These are phyloP conservation scores for Chaetomium sp. DNA, from an alignment of 2,329 filamentous ascomycete species.

Conservation along the genomic window DNA sequence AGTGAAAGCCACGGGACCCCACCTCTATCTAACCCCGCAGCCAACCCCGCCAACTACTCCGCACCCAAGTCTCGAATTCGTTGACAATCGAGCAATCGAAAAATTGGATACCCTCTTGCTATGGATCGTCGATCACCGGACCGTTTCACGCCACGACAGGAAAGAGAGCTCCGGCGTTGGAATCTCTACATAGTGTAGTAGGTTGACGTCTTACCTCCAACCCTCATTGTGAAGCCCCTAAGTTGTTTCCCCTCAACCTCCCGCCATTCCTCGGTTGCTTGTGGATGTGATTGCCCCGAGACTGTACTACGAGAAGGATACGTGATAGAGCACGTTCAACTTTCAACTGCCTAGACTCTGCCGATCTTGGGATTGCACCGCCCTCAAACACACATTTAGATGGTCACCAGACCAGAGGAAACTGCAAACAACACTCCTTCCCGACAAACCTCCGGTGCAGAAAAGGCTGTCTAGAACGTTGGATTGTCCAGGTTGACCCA, in stretches of 20 bases:
- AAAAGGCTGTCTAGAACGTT: neutral
- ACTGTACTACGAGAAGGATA: neutral
- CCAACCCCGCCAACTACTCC: slow-evolving; percentile 3
- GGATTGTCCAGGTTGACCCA: neutral
- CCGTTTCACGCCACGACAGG: too few species aligned
- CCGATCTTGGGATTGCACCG: slow-evolving; percentile 7
- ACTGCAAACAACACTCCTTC: neutral
- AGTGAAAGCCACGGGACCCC: slow-evolving; percentile 1
- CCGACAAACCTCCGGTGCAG: neutral
- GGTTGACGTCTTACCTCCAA: neutral
- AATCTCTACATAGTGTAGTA: too few species aligned
- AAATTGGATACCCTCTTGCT: too few species aligned
- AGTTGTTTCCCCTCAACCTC: neutral
- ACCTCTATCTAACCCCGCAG: slow-evolving; percentile 5
- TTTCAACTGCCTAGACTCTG: slow-evolving; percentile 6
- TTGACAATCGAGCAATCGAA: neutral
- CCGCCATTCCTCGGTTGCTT: neutral
- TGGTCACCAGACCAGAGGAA: neutral
- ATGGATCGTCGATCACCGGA: too few species aligned
- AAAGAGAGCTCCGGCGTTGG: too few species aligned
- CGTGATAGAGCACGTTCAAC: neutral
- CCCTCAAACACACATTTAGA: neutral
- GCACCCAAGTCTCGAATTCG: slow-evolving; percentile 4
- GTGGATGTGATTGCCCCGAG: neutral
- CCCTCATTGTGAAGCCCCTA: too few species aligned